Evolutionary conservation across 1,284 basidiomycete genomes (phyloP), one percentile per base, ranked within the genome.

Genomic region (Heterobasidion annosum): DNA sequence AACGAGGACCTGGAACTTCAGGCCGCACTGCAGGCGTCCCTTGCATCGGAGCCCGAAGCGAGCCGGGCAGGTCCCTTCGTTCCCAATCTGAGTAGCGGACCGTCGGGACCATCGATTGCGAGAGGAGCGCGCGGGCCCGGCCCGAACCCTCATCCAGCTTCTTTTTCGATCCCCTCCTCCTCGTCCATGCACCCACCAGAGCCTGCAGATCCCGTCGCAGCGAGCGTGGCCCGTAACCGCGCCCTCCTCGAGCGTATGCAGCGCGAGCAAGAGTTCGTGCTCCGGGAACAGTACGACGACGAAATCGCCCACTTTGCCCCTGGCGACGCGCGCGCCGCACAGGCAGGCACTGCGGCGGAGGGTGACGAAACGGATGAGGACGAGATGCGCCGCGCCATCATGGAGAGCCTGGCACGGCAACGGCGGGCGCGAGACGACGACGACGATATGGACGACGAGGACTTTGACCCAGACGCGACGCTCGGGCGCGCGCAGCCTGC

Each of bases 1-100:
- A 85, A 91, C 60, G 93, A 94, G 67, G 93, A 96, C 67, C 79
- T 83, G 61, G 90, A 93, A 56, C 77, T 96, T 0, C 91, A 95
- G 65, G 85, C 83, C 6, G 93, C 90, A 1, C 69, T 95, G 50
- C 88, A 90, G 62, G 93, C 92, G 1, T 90, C 86, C 1, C 64
- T 91, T 16, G 70, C 70, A 64, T 66, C 67, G 43, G 50, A 51
- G 35, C 37, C 48, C 1, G 47, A 54, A 34, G 54, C 50, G 10
- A 34, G 33, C 15, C 48, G 52, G 32, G 51, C 44, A 48, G 19
- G 48, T 48, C 33, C 56, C 37, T 57, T 42, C 51, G 25, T 32
- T 42, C 51, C 16, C 15, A 25, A 33, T 16, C 15, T 15, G 16
- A 12, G 8, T 8, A n/a, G 19, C 43, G 15, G 43, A 25, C 1